Evolutionary conservation across 2,329 filamentous ascomycete species (phyloP).

Genomic region (Diaporthe citriasiana): DNA sequence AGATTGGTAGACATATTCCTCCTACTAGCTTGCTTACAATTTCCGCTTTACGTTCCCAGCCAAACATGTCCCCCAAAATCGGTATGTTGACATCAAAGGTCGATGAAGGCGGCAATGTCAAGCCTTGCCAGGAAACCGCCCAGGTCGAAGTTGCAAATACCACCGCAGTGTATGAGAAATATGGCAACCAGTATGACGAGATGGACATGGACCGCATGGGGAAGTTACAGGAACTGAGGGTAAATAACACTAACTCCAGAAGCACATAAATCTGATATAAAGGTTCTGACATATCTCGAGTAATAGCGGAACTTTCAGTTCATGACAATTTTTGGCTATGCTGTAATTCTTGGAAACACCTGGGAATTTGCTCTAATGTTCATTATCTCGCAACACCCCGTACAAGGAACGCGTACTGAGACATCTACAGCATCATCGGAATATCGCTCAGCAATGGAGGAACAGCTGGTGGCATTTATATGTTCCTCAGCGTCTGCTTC

Average conservation of each 20-base stretch:
- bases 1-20: not conserved
- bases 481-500: constrained; percentile 24
- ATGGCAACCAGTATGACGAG: constrained; percentile 10
- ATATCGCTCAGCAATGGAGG: constrained; percentile 14
- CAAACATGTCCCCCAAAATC: not conserved
- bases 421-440: not conserved
- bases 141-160: not conserved
- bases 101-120: not conserved
- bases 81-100: not conserved
- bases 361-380: constrained; percentile 19
- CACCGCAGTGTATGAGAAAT: constrained; percentile 11
- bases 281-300: not conserved
- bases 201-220: constrained; percentile 15
- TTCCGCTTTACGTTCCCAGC: not conserved
- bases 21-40: not conserved
- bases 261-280: not conserved
- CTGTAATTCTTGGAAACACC: not conserved
- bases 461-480: constrained; percentile 19
- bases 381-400: not conserved
- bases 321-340: constrained; percentile 6
- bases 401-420: not conserved
- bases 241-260: not conserved
- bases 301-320: constrained; percentile 1
- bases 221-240: constrained; percentile 3
- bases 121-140: not conserved